These are phyloP conservation scores for Lichtheimia ornata DNA, from an alignment of 371 early-diverging fungal species.

Conservation along the genomic window DNA sequence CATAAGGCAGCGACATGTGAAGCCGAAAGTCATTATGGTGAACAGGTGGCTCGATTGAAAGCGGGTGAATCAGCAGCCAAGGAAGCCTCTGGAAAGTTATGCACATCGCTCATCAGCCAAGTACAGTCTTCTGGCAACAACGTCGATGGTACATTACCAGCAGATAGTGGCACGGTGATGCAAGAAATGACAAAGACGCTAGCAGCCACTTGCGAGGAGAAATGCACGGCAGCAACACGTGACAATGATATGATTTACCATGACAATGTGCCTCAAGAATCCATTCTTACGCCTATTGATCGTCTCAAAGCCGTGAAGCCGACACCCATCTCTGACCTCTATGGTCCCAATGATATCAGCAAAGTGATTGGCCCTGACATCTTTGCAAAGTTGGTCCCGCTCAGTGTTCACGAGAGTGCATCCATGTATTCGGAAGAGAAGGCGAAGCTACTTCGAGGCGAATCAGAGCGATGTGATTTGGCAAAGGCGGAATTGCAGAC, in stretches of 20 bases:
- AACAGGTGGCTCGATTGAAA: constrained; percentile 75
- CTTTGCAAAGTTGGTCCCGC: constrained; percentile 85
- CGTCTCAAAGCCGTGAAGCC: constrained; percentile 78
- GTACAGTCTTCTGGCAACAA: constrained; percentile 44
- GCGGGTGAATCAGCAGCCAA: constrained; percentile 82
- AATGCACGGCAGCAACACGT: constrained; percentile 58
- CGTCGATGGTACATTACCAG: constrained; percentile 28
- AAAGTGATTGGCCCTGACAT: constrained; percentile 83
- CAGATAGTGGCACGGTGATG: constrained; percentile 64
- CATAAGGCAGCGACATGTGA: constrained; percentile 80
- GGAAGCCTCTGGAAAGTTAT: constrained; percentile 75
- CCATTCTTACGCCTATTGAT: constrained; percentile 79
- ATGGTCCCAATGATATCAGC: constrained; percentile 66
- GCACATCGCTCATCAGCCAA: constrained; percentile 62
- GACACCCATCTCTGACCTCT: constrained; percentile 76
- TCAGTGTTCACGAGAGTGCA: constrained; percentile 90
- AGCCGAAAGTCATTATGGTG: constrained; percentile 82
- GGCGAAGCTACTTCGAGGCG: constrained; percentile 83
- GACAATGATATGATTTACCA: constrained; percentile 98
- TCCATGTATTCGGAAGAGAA: constrained; percentile 95
- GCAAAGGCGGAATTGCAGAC: constrained; percentile 89
- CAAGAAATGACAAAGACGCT: constrained; percentile 66
- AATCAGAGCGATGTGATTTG: constrained; percentile 73
- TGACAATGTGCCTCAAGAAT: constrained; percentile 80
- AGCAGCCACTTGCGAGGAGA: constrained; percentile 62